Base-by-base conservation (phyloP, 176 grass and related monocot genomes). In the Triticum turgidum region DNA sequence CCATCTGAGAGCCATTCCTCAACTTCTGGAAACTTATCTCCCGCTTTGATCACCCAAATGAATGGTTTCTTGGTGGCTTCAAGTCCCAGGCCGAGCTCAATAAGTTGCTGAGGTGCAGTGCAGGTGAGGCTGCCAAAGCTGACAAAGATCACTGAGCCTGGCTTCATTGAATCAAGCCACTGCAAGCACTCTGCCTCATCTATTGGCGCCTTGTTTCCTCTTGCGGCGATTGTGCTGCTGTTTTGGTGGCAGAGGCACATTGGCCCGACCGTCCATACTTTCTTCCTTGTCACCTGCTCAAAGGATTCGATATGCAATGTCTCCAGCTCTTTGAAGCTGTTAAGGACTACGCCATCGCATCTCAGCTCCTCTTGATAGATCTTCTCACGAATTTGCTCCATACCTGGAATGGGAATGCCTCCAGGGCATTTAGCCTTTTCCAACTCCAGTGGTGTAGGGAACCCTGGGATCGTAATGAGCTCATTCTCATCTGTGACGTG, bases 321-420 rank as follows among this genome's bases (percentile, higher is more conserved):
- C 84, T 96, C 94, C 65, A 92, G 73, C 33, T 89, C 85, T 22
- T 82, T 34, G 72, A 93, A 96, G 79, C 75, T 96, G 86, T 96
- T 96, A 47, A 90, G 61, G 65, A 93, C 89, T 13, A 88, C 27
- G 21, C 87, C 91, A 24, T 74, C 80, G 14, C 85, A 77, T 69
- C 20, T 82, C 58, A 37, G 21, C 42, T 93, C 87, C 65, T 86
- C 89, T 44, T 86, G 38, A 13, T 13, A 2, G 0, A 81, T 90
- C 32, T 88, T 88, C 38, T 84, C 39, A 3, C 33, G 47, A 35
- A 90, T 62, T 69, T 86, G 29, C 12, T 88, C 85, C 17, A 79
- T 0, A 10, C 85, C 39, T 14, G 33, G 12, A 30, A 24, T 18
- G 12, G 30, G 13, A 47, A 64, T 0, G 11, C 20, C 20, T 32